Evolutionary conservation across 208 protist genomes (phyloP).

Genomic region (Borovskyia barvae): DNA sequence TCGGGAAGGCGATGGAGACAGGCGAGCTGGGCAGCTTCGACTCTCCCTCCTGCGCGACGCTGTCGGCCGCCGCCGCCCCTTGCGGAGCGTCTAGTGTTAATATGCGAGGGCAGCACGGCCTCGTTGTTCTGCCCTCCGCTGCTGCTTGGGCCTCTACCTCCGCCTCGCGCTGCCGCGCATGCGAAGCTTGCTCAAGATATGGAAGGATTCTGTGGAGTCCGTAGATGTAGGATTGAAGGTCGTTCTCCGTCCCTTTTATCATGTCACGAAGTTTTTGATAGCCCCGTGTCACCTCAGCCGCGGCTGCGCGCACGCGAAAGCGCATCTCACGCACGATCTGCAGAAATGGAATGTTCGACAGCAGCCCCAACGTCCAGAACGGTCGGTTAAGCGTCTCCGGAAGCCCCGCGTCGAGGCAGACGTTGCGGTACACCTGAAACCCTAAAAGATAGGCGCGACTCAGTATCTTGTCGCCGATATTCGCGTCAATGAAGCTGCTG

Average conservation of each 20-base stretch:
- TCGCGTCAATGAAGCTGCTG: constrained; percentile 39
- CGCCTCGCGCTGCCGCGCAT: constrained; percentile 15
- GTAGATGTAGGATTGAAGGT: constrained; percentile 41
- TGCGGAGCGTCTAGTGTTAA: not conserved
- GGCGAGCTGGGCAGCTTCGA: not conserved
- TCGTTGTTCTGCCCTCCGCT: not conserved
- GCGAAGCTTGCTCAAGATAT: constrained; percentile 19
- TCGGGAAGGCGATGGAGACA: constrained; percentile 6
- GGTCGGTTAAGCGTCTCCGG: constrained; percentile 43
- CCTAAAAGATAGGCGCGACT: constrained; percentile 37
- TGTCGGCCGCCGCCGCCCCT: constrained; percentile 2
- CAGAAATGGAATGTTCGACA: constrained; percentile 46
- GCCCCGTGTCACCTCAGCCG: constrained; percentile 44
- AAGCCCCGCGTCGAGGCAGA: constrained; percentile 42
- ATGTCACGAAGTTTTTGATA: constrained; percentile 30
- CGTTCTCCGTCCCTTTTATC: constrained; percentile 44
- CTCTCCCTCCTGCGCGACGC: not conserved
- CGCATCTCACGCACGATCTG: constrained; percentile 50
- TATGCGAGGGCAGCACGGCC: not conserved
- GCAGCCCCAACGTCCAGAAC: constrained; percentile 30
- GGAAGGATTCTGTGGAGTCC: constrained; percentile 24
- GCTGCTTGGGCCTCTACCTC: constrained; percentile 20
- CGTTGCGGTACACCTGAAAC: constrained; percentile 36
- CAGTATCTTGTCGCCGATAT: constrained; percentile 45
- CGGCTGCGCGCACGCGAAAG: constrained; percentile 41